Evolutionary conservation across 345 rosid species (phyloP).

Genomic region (Salix arbutifolia): DNA sequence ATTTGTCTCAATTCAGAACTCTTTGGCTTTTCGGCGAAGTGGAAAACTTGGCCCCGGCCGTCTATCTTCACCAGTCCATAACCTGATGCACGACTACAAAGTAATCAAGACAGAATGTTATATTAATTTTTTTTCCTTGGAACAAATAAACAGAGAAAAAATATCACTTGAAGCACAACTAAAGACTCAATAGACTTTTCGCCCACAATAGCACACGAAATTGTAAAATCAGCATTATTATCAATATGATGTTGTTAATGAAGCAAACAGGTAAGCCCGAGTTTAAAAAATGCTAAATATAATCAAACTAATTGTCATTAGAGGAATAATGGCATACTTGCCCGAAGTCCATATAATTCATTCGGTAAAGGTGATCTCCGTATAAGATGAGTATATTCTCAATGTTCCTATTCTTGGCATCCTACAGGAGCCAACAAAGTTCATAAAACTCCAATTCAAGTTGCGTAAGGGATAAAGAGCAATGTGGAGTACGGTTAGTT

Average conservation of each 20-base stretch:
- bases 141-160: background rate
- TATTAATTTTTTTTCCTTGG: background rate
- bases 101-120: constrained; percentile 9
- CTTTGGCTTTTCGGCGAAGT: constrained; percentile 83
- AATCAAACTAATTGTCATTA: too few relatives aligned
- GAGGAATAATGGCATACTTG: too few relatives aligned
- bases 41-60: constrained; percentile 55
- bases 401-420: too few relatives aligned
- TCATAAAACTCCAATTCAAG: too few relatives aligned
- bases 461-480: too few relatives aligned
- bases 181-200: constrained; percentile 49
- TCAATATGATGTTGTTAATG: constrained; percentile 69
- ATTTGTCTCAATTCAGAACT: too few relatives aligned
- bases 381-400: too few relatives aligned
- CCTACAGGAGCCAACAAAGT: too few relatives aligned
- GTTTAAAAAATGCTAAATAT: too few relatives aligned
- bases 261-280: constrained; percentile 18
- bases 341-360: too few relatives aligned
- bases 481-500: too few relatives aligned
- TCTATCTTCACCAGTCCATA: constrained; percentile 85
- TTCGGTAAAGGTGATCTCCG: too few relatives aligned
- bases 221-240: constrained; percentile 74
- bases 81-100: constrained; percentile 82
- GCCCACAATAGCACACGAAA: constrained; percentile 67
- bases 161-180: background rate